These are phyloP conservation scores for Penicillium sp. DNA, from an alignment of 2,329 filamentous ascomycete genomes.

Conservation along the genomic window DNA sequence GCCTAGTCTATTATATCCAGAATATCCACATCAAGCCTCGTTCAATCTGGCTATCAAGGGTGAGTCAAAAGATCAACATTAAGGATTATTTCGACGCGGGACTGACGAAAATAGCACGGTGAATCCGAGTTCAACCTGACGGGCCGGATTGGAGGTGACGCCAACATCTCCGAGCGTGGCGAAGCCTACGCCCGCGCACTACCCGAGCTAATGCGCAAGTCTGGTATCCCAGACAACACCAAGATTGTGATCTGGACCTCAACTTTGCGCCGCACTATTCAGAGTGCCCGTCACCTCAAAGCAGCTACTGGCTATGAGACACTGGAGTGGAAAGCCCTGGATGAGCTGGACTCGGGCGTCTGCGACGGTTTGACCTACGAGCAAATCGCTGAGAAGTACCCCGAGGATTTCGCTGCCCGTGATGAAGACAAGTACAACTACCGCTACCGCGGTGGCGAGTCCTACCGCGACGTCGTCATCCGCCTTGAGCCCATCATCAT, in stretches of 20 bases:
- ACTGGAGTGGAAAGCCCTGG: conserved; percentile 96
- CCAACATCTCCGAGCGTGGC: conserved; percentile 79
- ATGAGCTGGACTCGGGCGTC: conserved; percentile 93
- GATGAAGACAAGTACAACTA: conserved; percentile 99
- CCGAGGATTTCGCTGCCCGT: conserved; percentile 90
- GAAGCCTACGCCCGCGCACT: conserved; percentile 83
- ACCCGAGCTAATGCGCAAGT: conserved; percentile 79
- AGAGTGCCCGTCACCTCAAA: conserved; percentile 81
- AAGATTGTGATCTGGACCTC: conserved; percentile 74
- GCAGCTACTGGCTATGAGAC: conserved; percentile 74
- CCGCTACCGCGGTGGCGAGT: conserved; percentile 94
- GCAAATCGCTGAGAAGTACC: conserved; percentile 86
- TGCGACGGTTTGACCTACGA: conserved; percentile 96
- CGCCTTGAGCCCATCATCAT: conserved; percentile 98
- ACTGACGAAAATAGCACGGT: conserved; percentile 65
- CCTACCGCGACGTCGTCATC: conserved; percentile 94
- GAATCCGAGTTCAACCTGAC: conserved; percentile 90
- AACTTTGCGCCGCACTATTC: conserved; percentile 79
- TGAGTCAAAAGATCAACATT: conserved; percentile 48
- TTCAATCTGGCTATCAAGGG: conserved; percentile 92
- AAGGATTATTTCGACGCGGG: background rate
- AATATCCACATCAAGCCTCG: conserved; percentile 96
- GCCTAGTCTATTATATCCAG: conserved; percentile 97
- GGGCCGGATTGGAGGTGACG: conserved; percentile 90
- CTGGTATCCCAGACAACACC: conserved; percentile 69